A percentile compares a stretch with the other conserved stretches of the same genome.
Evolutionary conservation across 345 rosid genomes (phyloP).

Genomic region (Combretum micranthum): DNA sequence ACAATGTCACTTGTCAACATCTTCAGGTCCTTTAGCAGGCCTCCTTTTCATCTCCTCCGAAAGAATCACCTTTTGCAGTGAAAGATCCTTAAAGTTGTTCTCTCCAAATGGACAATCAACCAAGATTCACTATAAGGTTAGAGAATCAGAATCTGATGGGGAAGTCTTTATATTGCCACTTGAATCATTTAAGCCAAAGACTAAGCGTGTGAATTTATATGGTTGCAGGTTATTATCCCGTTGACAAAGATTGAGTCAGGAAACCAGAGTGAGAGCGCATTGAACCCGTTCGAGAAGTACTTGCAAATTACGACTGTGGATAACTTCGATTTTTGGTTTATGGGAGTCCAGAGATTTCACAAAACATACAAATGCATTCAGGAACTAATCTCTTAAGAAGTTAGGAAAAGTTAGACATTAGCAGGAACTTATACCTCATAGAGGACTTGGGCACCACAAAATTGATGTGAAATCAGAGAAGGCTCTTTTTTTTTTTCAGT

Average conservation of each 20-base stretch:
- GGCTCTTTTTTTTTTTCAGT: too few relatives aligned
- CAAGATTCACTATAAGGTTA: conserved; percentile 19
- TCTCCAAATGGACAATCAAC: conserved; percentile 21
- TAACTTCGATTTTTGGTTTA: conserved; percentile 16
- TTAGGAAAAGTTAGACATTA: too few relatives aligned
- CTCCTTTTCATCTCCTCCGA: conserved; percentile 41
- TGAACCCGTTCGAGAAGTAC: conserved; percentile 6
- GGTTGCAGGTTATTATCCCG: too few relatives aligned
- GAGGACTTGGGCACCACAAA: too few relatives aligned
- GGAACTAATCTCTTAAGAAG: conserved; percentile 5
- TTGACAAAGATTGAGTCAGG: too few relatives aligned
- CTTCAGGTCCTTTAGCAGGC: conserved; percentile 44
- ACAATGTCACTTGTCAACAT: conserved; percentile 44
- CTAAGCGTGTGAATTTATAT: too few relatives aligned
- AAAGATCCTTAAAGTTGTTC: conserved; percentile 31
- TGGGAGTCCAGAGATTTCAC: conserved; percentile 13
- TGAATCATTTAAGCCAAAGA: too few relatives aligned
- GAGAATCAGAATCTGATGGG: too few relatives aligned
- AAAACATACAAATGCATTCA: conserved; percentile 8
- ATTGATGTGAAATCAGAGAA: too few relatives aligned
- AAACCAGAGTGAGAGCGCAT: too few relatives aligned
- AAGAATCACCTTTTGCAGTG: conserved; percentile 40
- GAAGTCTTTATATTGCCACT: too few relatives aligned
- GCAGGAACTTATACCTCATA: too few relatives aligned
- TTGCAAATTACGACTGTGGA: conserved; percentile 9